phyloP scores from a whole-genome alignment of 371 early-diverging fungal genomes.

The Mucor piriformis region DNA sequence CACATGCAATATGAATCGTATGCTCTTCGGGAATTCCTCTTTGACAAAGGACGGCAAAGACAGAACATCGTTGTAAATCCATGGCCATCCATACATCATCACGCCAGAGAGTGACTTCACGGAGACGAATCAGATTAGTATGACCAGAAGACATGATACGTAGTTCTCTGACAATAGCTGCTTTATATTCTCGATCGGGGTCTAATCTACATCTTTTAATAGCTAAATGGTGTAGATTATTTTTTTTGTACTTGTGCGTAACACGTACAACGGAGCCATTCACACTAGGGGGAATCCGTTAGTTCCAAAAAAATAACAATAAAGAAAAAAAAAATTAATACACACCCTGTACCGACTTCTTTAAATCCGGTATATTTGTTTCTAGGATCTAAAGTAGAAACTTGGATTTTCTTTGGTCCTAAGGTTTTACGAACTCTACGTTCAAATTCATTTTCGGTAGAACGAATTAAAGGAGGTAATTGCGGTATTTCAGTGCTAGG shows the following conservation, averaged over 20 bases:
- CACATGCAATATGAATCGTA: conserved; percentile 50
- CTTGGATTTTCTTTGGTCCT: conserved; percentile 34
- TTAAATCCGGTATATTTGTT: conserved; percentile 49
- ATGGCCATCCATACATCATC: conserved; percentile 62
- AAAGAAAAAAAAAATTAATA: conserved; percentile 1
- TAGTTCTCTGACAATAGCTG: conserved; percentile 54
- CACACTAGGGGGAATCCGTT: conserved; percentile 33
- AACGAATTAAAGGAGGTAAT: conserved; percentile 45
- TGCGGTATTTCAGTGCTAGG: conserved; percentile 46
- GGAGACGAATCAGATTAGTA: conserved; percentile 46
- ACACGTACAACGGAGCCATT: conserved; percentile 57
- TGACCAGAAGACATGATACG: conserved; percentile 57
- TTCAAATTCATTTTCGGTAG: conserved; percentile 51
- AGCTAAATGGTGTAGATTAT: conserved; percentile 39
- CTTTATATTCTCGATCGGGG: conserved; percentile 54
- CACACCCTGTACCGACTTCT: conserved; percentile 57
- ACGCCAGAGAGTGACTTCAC: conserved; percentile 55
- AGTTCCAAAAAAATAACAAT: background rate
- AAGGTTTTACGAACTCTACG: conserved; percentile 44
- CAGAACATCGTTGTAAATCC: conserved; percentile 54
- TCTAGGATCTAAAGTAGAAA: conserved; percentile 47
- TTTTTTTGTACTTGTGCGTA: conserved; percentile 48
- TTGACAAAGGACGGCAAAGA: conserved; percentile 55
- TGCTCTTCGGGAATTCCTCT: conserved; percentile 57
- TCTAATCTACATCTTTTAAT: conserved; percentile 56